A percentile compares a stretch with the other conserved stretches of the same genome.
Conservation (phyloP, 2,329 filamentous ascomycete genomes). For the Plectosphaerella cucumerina region DNA sequence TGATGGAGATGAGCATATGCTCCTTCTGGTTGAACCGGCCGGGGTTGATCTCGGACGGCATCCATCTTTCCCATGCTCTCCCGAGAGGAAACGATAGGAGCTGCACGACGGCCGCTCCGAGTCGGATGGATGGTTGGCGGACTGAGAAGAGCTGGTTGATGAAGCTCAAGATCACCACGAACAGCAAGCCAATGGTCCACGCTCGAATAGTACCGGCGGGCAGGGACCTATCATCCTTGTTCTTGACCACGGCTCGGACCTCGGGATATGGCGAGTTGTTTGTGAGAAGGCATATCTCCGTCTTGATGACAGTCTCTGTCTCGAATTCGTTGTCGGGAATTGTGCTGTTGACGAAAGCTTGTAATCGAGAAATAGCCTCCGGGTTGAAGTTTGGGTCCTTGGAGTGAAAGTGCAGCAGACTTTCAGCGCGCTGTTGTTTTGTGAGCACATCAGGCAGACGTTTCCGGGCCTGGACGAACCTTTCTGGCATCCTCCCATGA, state of each 20-base stretch:
- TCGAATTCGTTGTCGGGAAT: constrained; percentile 9
- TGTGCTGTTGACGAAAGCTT: constrained; percentile 27
- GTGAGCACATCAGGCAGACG: constrained; percentile 5
- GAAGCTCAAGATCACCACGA: constrained; percentile 23
- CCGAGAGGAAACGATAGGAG: constrained; percentile 34
- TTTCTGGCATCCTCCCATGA: neutral
- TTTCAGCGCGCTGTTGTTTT: constrained; percentile 11
- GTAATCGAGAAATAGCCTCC: constrained; percentile 33
- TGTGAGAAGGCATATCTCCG: constrained; percentile 24
- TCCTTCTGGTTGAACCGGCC: constrained; percentile 51
- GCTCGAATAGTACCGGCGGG: constrained; percentile 36
- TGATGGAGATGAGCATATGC: constrained; percentile 49
- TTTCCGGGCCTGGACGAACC: too few species aligned
- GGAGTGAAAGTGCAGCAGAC: constrained; percentile 33
- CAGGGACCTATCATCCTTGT: constrained; percentile 33
- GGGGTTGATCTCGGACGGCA: constrained; percentile 39
- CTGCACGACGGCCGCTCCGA: constrained; percentile 35
- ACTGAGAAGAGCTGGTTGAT: constrained; percentile 37
- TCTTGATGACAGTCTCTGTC: constrained; percentile 25
- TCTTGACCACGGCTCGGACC: constrained; percentile 40
- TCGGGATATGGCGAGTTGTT: constrained; percentile 33
- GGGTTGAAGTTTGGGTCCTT: constrained; percentile 44
- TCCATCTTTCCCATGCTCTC: constrained; percentile 23
- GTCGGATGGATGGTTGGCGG: constrained; percentile 32
- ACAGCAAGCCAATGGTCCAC: constrained; percentile 32